Percentiles rank a stretch among this genome's conserved stretches.
phyloP scores from a whole-genome alignment of 768 basidiomycete species.

The Rubroboletus satanas region DNA sequence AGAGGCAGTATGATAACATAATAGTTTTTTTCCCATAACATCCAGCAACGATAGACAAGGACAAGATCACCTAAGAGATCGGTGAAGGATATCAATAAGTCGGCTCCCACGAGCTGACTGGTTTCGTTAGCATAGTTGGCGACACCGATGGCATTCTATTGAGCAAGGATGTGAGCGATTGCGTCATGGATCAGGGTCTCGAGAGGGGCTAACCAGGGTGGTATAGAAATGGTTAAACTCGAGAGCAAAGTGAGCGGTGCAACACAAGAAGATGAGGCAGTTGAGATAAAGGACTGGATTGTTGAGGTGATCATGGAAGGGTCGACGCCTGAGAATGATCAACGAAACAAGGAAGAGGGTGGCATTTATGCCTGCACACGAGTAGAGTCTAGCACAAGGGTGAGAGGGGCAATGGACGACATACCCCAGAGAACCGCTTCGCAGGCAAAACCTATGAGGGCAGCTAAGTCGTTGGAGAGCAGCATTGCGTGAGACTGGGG shows the following conservation, averaged over 20 bases:
- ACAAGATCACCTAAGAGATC: slow-evolving; percentile 36
- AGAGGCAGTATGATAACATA: slow-evolving; percentile 34
- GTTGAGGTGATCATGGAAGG: slow-evolving; percentile 7
- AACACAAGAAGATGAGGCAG: slow-evolving; percentile 31
- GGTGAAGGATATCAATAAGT: slow-evolving; percentile 34
- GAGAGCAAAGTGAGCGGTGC: slow-evolving; percentile 32
- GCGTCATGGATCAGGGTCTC: background rate
- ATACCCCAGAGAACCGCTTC: slow-evolving; percentile 37
- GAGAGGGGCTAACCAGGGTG: slow-evolving; percentile 27
- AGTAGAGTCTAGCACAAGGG: background rate
- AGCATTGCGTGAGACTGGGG: slow-evolving; percentile 13
- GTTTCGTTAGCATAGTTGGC: slow-evolving; percentile 31
- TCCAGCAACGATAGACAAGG: slow-evolving; percentile 42
- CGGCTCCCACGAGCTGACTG: slow-evolving; percentile 28
- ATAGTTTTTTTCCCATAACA: slow-evolving; percentile 36
- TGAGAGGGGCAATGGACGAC: background rate
- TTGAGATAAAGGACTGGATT: slow-evolving; percentile 29
- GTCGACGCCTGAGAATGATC: slow-evolving; percentile 20
- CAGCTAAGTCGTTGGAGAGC: slow-evolving; percentile 30
- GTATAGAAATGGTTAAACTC: slow-evolving; percentile 36
- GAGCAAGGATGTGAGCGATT: background rate
- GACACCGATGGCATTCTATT: slow-evolving; percentile 29
- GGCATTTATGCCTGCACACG: slow-evolving; percentile 13
- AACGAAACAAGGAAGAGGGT: slow-evolving; percentile 31
- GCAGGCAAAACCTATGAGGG: slow-evolving; percentile 36